Evolutionary conservation across 768 basidiomycete species (phyloP).

Genomic region (Tylopilus sp.): DNA sequence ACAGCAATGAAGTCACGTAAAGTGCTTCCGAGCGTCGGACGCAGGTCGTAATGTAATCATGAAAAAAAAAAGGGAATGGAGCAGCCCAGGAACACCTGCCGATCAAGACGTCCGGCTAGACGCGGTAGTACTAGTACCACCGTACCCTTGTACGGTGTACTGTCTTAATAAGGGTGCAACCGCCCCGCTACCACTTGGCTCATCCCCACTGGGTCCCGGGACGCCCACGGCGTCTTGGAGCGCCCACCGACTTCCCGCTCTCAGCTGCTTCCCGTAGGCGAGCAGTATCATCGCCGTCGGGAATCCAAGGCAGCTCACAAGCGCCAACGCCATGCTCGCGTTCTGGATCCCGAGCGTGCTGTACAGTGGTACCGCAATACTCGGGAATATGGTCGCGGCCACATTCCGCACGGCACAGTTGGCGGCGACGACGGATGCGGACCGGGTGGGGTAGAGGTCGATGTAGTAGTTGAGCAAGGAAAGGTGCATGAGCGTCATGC

Average conservation of each 20-base stretch:
- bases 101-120: background rate
- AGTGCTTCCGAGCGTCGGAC: background rate
- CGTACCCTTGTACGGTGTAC: slow-evolving; percentile 10
- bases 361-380: slow-evolving; percentile 25
- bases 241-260: slow-evolving; percentile 26
- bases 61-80: background rate
- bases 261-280: slow-evolving; percentile 19
- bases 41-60: background rate
- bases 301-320: slow-evolving; percentile 23
- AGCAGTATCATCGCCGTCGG: slow-evolving; percentile 19
- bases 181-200: background rate
- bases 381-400: slow-evolving; percentile 21
- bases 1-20: too few species aligned
- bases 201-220: background rate
- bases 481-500: slow-evolving; percentile 28
- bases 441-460: slow-evolving; percentile 29
- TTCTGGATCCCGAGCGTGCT: slow-evolving; percentile 13
- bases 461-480: slow-evolving; percentile 29
- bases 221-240: slow-evolving; percentile 13
- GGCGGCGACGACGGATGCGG: slow-evolving; percentile 28
- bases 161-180: slow-evolving; percentile 17
- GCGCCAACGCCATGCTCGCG: slow-evolving; percentile 20
- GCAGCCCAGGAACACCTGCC: background rate
- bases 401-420: slow-evolving; percentile 25
- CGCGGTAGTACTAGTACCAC: slow-evolving; percentile 15